Base-by-base conservation (phyloP, 331 rosid species). In the Quercus tomentella region DNA sequence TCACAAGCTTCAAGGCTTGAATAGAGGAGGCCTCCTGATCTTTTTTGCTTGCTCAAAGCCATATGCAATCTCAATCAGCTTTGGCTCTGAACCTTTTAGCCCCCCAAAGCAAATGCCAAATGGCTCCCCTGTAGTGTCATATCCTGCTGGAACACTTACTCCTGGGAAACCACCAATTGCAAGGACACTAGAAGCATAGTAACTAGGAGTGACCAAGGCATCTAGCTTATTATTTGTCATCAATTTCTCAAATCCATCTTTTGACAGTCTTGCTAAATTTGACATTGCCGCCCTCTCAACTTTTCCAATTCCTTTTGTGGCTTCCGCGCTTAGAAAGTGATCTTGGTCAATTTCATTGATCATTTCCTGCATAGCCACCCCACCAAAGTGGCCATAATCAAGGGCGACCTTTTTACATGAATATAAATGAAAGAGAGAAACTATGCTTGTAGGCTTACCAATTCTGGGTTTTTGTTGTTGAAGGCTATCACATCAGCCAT, bases 91-190 rank as follows among this genome's bases (percentile, higher is more conserved):
- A 10, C 96, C 93, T 74, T 82, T 90, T 33, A 89, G 72, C 25
- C 92, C 96, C 26, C 88, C 88, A 69, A 93, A 91, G 70, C 56
- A 62, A 73, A 91, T 81, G 35, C 94, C 94, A 82, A 91, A 81
- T 10, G 96, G 94, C 33, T 2, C 31, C 37, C 85, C 89, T 12
- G 83, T 60, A 11, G 52, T 60, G 20, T 85, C 76, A 79, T 82
- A 91, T 41, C 93, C 97, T 26, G 86, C 97, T 7, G 92, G 93
- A 72, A 93, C 93, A 56, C 20, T 86, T 15, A 93, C 68, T 77
- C 89, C 94, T 6, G 97, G 96, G 61, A 87, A 83, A 0, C 97
- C 92, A 51, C 97, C 94, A 6, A 80, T 84, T 2, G 92, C 92
- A 26, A 91, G 93, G 25, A 87, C 72, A 0, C 35, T 9, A 41